A percentile compares a stretch with the other conserved stretches of the same genome.
phyloP scores from a whole-genome alignment of 1,139 yeast species.

The Pichia sp. region DNA sequence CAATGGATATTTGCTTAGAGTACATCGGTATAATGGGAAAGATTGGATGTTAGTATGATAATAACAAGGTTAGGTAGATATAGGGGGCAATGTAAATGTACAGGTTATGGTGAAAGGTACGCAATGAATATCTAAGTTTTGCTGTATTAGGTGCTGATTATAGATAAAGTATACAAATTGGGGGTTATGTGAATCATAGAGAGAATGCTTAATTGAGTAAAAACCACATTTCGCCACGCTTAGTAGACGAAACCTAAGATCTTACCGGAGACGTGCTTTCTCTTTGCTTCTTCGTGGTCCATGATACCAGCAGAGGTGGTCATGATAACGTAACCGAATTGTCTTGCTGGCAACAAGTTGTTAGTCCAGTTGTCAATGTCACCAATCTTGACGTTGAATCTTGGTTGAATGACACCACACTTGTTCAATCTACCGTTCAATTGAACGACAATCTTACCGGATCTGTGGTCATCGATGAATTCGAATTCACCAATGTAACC shows the following conservation, averaged over 20 bases:
- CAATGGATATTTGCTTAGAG: too few relatives aligned
- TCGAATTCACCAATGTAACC: conserved; percentile 99
- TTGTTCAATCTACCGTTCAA: conserved; percentile 97
- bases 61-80: too few relatives aligned
- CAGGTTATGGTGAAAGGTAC: too few relatives aligned
- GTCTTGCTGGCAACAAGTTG: conserved; percentile 97
- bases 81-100: too few relatives aligned
- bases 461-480: conserved; percentile 98
- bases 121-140: too few relatives aligned
- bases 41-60: too few relatives aligned
- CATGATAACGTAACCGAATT: conserved; percentile 92
- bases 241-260: conserved; percentile 94
- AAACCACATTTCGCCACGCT: too few relatives aligned
- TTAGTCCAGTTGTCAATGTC: conserved; percentile 98
- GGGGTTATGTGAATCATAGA: too few relatives aligned
- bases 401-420: conserved; percentile 97
- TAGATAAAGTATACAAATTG: too few relatives aligned
- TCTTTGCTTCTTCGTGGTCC: conserved; percentile 99
- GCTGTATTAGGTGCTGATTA: too few relatives aligned
- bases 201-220: too few relatives aligned
- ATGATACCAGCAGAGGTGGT: conserved; percentile 99
- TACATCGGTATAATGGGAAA: too few relatives aligned
- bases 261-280: conserved; percentile 99
- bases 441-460: conserved; percentile 96
- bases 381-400: conserved; percentile 89